Conservation (phyloP, 2,329 filamentous ascomycete species). For the Fusarium buharicum region DNA sequence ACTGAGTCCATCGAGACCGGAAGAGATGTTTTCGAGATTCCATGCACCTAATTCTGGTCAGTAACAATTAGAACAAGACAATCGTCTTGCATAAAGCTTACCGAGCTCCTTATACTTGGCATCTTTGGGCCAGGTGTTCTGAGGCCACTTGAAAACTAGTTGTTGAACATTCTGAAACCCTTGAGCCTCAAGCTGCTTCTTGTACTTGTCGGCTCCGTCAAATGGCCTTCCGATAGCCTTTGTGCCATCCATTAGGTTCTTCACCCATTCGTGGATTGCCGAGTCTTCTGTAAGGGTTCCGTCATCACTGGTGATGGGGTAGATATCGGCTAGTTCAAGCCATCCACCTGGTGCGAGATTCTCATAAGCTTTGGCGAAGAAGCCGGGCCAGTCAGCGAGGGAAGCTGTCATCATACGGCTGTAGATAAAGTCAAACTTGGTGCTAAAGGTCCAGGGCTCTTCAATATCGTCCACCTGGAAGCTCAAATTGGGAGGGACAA, state of each 20-base stretch:
- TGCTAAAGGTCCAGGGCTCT: constrained; percentile 40
- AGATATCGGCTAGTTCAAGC: constrained; percentile 40
- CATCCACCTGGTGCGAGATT: constrained; percentile 40
- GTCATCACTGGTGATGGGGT: constrained; percentile 23
- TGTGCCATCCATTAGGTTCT: constrained; percentile 41
- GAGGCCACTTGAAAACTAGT: constrained; percentile 58
- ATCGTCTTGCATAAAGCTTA: neutral
- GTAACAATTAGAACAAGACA: neutral
- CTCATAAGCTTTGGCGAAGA: constrained; percentile 40
- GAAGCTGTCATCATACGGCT: constrained; percentile 40
- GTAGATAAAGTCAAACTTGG: constrained; percentile 45
- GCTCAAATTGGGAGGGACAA: constrained; percentile 39
- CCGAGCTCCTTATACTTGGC: constrained; percentile 59
- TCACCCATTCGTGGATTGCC: constrained; percentile 36
- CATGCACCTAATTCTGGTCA: constrained; percentile 43
- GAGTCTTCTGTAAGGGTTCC: constrained; percentile 28
- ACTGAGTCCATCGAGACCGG: constrained; percentile 44
- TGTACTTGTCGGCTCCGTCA: constrained; percentile 34
- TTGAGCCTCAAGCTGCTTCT: constrained; percentile 55
- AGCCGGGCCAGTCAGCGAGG: constrained; percentile 35
- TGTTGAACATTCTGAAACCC: constrained; percentile 63
- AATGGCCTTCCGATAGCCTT: constrained; percentile 43
- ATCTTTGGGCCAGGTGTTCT: constrained; percentile 61
- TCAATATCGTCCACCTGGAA: constrained; percentile 46
- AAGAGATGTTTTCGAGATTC: constrained; percentile 36